Evolutionary conservation across 176 grass and related monocot species (phyloP), one percentile per base, ranked within the genome.

Genomic region (Lolium multiflorum): DNA sequence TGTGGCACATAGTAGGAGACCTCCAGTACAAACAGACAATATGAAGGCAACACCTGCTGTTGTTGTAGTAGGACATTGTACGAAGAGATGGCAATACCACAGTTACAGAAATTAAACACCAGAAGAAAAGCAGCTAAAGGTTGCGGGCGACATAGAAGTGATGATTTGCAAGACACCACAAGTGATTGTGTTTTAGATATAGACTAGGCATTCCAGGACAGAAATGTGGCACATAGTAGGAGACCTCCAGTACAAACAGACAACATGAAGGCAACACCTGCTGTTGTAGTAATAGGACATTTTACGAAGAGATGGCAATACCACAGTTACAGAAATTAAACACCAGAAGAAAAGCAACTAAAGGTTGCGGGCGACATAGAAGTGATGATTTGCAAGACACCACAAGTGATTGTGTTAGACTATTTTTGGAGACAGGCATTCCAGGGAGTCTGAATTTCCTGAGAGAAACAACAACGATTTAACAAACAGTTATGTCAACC

Each of bases 111-210:
- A 89, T 4, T n/a, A 91, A 21, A 38, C 6, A 28, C 21, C 65
- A 78, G 38, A 94, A 88, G 91, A 83, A 82, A 91, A 79, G 49
- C 91, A 17, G 62, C 59, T 76, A 51, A 92, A 84, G 38, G 55
- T 87, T 4, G 52, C 83, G 41, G 73, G 82, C 76, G 82, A 67
- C 11, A 37, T 61, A 31, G 87, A 91, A 79, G 88, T 12, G 78
- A 83, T 62, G 85, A 37, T 4, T 8, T 63, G 68, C 76, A 84
- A 18, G 85, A 67, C 2, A 87, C 21, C 5, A 46, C 79, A 62
- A 58, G 47, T 76, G n/a, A 88, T 55, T 80, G 21, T 76, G 71
- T 78, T n/a, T n/a, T n/a, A n/a, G n/a, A n/a, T n/a, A n/a, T 81
- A 41, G 82, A 81, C 83, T 35, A 90, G 82, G 43, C 82, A 15